Percentiles rank a stretch among this genome's conserved stretches.
These are phyloP conservation scores for Triglochin maritima DNA, from an alignment of 106 monocot genomes.

Conservation along the genomic window DNA sequence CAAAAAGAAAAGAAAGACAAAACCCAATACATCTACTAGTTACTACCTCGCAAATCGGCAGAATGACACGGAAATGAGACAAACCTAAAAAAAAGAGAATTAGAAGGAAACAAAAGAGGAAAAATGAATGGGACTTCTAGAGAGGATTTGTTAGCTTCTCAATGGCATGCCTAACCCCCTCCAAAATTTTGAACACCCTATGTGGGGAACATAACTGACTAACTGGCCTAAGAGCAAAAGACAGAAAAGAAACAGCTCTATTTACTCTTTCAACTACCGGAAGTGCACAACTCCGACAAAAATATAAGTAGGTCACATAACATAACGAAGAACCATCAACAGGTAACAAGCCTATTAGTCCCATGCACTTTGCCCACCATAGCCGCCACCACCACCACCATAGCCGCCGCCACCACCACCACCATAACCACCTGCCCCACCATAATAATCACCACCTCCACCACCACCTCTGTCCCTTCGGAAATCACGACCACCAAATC, in stretches of 20 bases:
- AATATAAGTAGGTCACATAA: background rate
- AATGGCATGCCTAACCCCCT: background rate
- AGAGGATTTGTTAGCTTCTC: constrained; percentile 2
- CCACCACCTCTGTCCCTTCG: constrained; percentile 15
- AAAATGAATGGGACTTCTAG: background rate
- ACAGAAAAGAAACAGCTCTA: background rate
- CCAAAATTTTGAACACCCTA: background rate
- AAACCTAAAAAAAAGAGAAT: background rate
- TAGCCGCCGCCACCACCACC: constrained; percentile 1
- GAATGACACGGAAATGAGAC: background rate
- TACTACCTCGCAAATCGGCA: background rate
- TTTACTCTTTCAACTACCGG: background rate
- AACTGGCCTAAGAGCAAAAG: background rate
- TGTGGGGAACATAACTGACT: background rate
- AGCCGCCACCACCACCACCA: constrained; percentile 7
- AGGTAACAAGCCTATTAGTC: background rate
- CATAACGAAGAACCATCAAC: background rate
- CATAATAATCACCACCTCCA: constrained; percentile 7
- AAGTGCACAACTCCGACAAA: background rate
- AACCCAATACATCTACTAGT: no score
- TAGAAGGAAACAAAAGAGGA: background rate
- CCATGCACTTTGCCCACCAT: constrained; percentile 10
- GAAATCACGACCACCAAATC: constrained; percentile 44
- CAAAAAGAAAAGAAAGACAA: no score
- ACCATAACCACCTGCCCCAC: background rate